These are phyloP conservation scores for Pseudogymnoascus pannorum DNA, from an alignment of 2,329 filamentous ascomycete species.

Conservation along the genomic window DNA sequence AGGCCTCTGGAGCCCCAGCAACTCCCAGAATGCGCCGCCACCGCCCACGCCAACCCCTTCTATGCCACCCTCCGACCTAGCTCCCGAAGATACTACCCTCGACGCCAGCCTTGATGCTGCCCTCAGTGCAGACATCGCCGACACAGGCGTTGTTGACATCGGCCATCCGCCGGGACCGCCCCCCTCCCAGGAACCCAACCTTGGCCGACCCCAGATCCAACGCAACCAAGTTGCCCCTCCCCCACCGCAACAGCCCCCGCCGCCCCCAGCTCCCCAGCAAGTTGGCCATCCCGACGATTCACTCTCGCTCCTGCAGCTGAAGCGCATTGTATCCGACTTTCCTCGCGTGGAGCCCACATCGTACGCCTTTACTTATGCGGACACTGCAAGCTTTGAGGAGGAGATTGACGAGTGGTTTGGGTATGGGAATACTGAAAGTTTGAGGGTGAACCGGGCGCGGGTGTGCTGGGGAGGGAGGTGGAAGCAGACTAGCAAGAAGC, in stretches of 20 bases:
- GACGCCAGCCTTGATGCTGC: background rate
- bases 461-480: conserved; percentile 72
- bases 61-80: background rate
- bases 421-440: conserved; percentile 80
- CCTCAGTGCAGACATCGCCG: conserved; percentile 32
- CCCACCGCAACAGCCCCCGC: conserved; percentile 29
- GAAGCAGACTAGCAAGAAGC: conserved; percentile 44
- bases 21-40: conserved; percentile 3
- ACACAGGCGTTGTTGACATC: conserved; percentile 35
- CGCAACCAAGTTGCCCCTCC: conserved; percentile 33
- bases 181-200: conserved; percentile 18
- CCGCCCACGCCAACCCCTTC: conserved; percentile 9
- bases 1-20: conserved; percentile 23
- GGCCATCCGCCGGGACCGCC: conserved; percentile 23
- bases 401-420: conserved; percentile 98
- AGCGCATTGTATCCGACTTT: conserved; percentile 66
- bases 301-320: conserved; percentile 66
- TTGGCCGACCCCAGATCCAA: conserved; percentile 27
- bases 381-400: conserved; percentile 67
- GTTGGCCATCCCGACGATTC: conserved; percentile 51
- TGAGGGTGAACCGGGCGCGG: conserved; percentile 68
- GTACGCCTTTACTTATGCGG: conserved; percentile 81
- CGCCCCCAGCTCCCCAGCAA: conserved; percentile 25
- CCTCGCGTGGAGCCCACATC: conserved; percentile 60
- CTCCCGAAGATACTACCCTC: background rate